Percentiles rank a stretch among this genome's conserved stretches.
phyloP scores from a whole-genome alignment of 2,329 filamentous ascomycete species.

The Phialophora macrospora region DNA sequence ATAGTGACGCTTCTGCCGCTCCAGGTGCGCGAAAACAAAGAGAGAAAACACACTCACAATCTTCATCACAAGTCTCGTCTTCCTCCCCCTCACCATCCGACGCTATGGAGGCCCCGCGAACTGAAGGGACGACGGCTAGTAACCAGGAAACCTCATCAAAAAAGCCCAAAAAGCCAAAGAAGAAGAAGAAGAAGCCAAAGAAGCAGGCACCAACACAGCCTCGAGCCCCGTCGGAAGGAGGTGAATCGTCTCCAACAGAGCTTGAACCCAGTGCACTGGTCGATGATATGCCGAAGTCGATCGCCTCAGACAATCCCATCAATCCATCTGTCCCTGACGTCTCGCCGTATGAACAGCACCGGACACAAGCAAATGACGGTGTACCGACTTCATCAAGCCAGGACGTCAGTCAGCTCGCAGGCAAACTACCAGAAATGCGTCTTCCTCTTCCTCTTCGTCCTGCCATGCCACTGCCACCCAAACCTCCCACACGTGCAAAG shows the following conservation, averaged over 20 bases:
- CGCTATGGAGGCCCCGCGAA: neutral
- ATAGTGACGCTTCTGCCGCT: neutral
- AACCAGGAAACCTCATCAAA: slow-evolving; percentile 1
- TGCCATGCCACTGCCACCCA: neutral
- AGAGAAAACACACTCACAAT: neutral
- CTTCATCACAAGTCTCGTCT: neutral
- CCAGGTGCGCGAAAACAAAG: neutral
- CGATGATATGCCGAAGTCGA: neutral
- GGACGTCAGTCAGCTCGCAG: neutral
- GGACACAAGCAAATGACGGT: neutral
- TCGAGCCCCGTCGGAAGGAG: neutral
- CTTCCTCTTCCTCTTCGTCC: neutral
- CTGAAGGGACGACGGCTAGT: neutral
- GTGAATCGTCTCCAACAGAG: neutral
- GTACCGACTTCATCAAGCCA: neutral
- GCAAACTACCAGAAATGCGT: neutral
- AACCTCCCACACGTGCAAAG: neutral
- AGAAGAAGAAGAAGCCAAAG: slow-evolving; percentile 12
- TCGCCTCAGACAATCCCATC: neutral
- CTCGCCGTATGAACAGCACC: neutral
- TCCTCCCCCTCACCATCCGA: neutral
- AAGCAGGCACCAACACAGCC: neutral
- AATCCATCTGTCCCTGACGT: neutral
- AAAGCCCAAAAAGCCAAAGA: slow-evolving; percentile 9
- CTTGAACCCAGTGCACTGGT: neutral